These are phyloP conservation scores for Colletotrichum sp. DNA, from an alignment of 2,329 filamentous ascomycete genomes.

Conservation along the genomic window DNA sequence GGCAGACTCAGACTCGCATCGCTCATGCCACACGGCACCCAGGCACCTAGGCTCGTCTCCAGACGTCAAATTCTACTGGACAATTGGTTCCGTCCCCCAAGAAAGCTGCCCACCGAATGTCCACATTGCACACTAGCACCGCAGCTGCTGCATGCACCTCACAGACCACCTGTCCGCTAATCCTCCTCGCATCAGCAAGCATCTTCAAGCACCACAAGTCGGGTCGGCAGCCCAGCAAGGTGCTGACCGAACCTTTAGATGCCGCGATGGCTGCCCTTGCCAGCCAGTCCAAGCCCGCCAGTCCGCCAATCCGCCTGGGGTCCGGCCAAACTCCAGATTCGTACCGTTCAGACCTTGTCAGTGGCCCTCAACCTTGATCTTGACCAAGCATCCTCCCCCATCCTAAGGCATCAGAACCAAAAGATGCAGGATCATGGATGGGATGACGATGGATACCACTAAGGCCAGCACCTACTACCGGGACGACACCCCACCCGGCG, in stretches of 20 bases:
- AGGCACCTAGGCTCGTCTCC: neutral
- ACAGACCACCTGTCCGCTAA: slow-evolving; percentile 17
- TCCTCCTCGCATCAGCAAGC: neutral
- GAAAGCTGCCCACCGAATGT: slow-evolving; percentile 2
- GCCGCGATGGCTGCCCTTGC: slow-evolving; percentile 1
- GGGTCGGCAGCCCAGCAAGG: slow-evolving; percentile 7
- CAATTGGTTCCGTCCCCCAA: slow-evolving; percentile 7
- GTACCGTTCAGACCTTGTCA: neutral
- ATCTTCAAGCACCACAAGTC: neutral
- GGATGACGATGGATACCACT: slow-evolving; percentile 10
- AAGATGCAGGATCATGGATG: neutral
- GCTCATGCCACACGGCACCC: slow-evolving; percentile 8
- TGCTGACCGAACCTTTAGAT: slow-evolving; percentile 14
- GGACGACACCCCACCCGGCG: slow-evolving; percentile 8
- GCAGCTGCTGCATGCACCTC: slow-evolving; percentile 16
- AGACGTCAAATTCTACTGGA: neutral
- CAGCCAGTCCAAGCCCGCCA: neutral
- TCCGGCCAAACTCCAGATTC: neutral
- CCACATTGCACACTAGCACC: slow-evolving; percentile 7
- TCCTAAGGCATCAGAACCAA: neutral
- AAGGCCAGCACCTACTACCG: neutral
- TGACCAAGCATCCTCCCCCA: neutral
- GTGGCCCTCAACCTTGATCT: neutral
- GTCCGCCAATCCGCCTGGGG: neutral
- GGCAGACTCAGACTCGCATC: neutral